phyloP scores from a whole-genome alignment of 768 basidiomycete species.

The Sarcomyxa edulis region DNA sequence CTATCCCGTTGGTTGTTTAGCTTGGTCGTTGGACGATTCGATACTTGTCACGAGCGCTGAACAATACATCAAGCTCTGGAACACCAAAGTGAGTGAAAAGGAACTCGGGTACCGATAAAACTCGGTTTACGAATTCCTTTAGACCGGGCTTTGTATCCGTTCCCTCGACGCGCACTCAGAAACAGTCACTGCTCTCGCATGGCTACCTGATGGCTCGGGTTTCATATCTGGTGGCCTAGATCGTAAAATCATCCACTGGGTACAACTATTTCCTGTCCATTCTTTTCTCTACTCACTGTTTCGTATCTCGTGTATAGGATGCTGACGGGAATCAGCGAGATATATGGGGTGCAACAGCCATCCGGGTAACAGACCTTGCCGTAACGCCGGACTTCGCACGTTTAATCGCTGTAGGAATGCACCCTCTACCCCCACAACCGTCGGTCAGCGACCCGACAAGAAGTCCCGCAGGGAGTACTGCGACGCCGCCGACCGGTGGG shows the following conservation, averaged over 20 bases:
- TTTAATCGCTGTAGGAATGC: conserved; percentile 82
- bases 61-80: conserved; percentile 82
- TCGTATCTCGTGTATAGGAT: conserved; percentile 42
- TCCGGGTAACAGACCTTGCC: conserved; percentile 84
- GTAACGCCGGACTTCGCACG: conserved; percentile 81
- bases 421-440: conserved; percentile 15
- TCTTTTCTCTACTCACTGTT: conserved; percentile 9
- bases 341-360: conserved; percentile 61
- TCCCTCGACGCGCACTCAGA: conserved; percentile 71
- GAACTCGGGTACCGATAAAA: no score
- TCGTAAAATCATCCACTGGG: conserved; percentile 80
- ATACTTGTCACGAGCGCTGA: conserved; percentile 83
- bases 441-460: conserved; percentile 9
- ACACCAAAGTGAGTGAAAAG: conserved; percentile 71
- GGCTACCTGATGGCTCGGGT: conserved; percentile 84
- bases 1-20: conserved; percentile 73
- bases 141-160: conserved; percentile 74
- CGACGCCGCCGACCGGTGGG: conserved; percentile 25
- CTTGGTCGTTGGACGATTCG: conserved; percentile 90
- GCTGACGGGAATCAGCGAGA: conserved; percentile 67
- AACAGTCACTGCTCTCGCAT: conserved; percentile 79
- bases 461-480: conserved; percentile 29
- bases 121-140: no score
- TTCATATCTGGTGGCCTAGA: conserved; percentile 91
- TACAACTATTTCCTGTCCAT: conserved; percentile 27